These are phyloP conservation scores for Cordyceps pruinosa DNA, from an alignment of 2,329 filamentous ascomycete genomes.

Conservation along the genomic window DNA sequence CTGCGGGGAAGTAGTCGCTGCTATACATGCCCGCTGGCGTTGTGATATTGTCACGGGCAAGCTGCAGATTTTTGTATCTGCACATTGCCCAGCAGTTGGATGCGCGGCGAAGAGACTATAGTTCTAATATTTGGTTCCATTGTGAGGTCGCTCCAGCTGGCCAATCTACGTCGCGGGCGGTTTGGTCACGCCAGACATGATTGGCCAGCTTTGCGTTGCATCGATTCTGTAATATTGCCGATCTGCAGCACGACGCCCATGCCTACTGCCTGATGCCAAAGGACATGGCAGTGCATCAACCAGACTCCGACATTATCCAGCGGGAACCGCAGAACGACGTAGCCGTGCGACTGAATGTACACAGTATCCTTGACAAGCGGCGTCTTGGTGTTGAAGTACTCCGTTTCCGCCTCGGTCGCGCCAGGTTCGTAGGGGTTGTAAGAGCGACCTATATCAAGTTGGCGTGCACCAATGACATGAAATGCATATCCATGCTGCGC, in stretches of 20 bases:
- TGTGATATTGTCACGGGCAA: no score
- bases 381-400: constrained; percentile 15
- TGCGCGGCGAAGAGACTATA: no score
- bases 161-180: background rate
- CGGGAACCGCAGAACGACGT: constrained; percentile 28
- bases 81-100: no score
- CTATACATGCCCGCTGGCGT: no score
- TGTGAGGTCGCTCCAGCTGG: background rate
- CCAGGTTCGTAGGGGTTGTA: constrained; percentile 7
- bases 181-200: background rate
- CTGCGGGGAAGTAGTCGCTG: no score
- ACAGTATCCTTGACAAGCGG: constrained; percentile 29
- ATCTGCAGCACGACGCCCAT: constrained; percentile 31
- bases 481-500: constrained; percentile 17
- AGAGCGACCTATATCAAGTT: constrained; percentile 5
- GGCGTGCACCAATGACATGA: constrained; percentile 13
- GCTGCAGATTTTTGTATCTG: no score
- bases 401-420: background rate
- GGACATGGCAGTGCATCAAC: constrained; percentile 32
- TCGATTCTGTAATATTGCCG: constrained; percentile 3
- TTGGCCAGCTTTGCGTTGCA: background rate
- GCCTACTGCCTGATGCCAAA: constrained; percentile 32
- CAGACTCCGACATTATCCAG: constrained; percentile 31
- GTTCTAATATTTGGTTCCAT: no score
- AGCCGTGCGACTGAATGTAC: constrained; percentile 27